Evolutionary conservation across 495 filamentous ascomycete species (phyloP).

Genomic region (Endocarpon pusillum): DNA sequence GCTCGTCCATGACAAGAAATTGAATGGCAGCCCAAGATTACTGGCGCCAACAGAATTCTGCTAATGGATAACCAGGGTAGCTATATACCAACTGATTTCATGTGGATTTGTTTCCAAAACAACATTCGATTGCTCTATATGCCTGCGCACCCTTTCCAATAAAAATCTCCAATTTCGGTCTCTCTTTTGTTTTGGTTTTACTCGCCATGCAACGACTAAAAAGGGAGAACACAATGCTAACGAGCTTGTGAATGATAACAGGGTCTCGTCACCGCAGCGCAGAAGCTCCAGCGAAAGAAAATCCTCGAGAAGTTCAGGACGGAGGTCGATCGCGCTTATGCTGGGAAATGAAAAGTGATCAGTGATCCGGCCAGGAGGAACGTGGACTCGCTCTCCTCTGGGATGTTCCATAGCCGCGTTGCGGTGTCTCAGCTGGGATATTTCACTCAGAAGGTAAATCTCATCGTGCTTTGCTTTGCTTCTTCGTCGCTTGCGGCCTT

Average conservation of each 20-base stretch:
- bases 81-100: background rate
- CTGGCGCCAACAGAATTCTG: too few relatives aligned
- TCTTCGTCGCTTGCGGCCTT: too few relatives aligned
- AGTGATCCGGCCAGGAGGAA: too few relatives aligned
- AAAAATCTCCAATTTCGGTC: background rate
- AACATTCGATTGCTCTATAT: background rate
- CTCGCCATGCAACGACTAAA: background rate
- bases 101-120: too few relatives aligned
- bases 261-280: conserved; percentile 37
- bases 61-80: background rate
- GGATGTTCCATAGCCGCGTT: too few relatives aligned
- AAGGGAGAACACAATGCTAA: too few relatives aligned
- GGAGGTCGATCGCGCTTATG: conserved; percentile 32
- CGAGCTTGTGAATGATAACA: too few relatives aligned
- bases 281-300: conserved; percentile 39
- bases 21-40: conserved; percentile 29
- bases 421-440: too few relatives aligned
- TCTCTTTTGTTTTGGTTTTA: background rate
- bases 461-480: too few relatives aligned
- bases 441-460: too few relatives aligned
- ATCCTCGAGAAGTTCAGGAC: conserved; percentile 28
- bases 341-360: conserved; percentile 31
- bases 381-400: too few relatives aligned
- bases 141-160: background rate
- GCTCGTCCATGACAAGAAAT: conserved; percentile 67